phyloP scores from a whole-genome alignment of 2,329 filamentous ascomycete genomes.

The Aspergillus sp. region DNA sequence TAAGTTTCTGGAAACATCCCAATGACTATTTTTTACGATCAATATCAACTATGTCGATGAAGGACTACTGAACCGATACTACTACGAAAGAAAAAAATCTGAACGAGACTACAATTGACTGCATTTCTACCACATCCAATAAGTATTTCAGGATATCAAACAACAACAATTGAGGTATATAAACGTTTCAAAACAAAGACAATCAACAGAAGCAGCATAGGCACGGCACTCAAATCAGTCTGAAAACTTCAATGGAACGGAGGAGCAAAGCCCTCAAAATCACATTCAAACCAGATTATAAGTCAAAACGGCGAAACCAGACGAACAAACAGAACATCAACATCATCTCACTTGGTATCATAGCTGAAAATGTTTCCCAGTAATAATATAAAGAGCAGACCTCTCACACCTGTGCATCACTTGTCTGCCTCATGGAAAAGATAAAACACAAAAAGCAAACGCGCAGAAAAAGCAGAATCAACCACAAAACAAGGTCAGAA shows the following conservation, averaged over 20 bases:
- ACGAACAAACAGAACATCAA: conserved; percentile 15
- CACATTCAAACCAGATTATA: conserved; percentile 3
- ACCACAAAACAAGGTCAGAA: conserved; percentile 3
- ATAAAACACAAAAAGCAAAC: conserved; percentile 2
- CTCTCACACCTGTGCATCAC: neutral
- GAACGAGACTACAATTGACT: neutral
- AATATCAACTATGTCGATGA: neutral
- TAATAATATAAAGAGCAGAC: conserved; percentile 4
- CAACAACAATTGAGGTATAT: conserved; percentile 13
- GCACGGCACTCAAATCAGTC: conserved; percentile 5
- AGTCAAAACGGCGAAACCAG: conserved; percentile 5
- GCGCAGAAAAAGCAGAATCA: conserved; percentile 6
- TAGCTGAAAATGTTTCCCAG: conserved; percentile 9
- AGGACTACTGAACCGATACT: no score
- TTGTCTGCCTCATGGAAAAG: conserved; percentile 7
- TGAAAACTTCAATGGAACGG: neutral
- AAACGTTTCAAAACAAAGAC: conserved; percentile 9
- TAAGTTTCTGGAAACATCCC: neutral
- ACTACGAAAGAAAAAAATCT: neutral
- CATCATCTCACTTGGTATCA: conserved; percentile 22
- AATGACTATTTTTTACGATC: no score
- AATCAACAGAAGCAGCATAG: conserved; percentile 4
- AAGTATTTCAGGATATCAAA: conserved; percentile 6
- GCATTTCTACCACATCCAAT: neutral
- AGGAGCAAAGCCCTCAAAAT: neutral